Evolutionary conservation across 305 asterid genomes (phyloP), one percentile per base, ranked within the genome.

Genomic region (Fraxinus paxiana): DNA sequence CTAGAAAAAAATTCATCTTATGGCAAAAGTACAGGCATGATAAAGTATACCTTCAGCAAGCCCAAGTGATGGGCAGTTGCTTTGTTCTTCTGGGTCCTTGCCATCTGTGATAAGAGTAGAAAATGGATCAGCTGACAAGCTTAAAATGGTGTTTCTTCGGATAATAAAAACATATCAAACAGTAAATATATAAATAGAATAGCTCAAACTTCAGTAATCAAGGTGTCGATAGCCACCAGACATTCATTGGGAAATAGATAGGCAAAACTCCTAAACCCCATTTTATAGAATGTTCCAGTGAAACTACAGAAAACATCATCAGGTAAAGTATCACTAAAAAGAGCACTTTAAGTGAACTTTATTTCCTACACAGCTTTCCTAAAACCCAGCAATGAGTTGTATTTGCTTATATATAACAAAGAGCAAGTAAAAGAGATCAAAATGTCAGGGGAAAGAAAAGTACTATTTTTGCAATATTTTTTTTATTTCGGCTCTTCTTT

Each of bases 1-100:
- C 41, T 17, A 41, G 71, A 12, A 48, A 73, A 78, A 78, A 30
- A 12, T 72, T 72, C 74, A 70, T 76, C 51, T 51, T 5, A 15
- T 24, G 9, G 54, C 74, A 70, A 18, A 77, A 63, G 6, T 7
- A 70, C 43, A 65, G 74, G 54, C 71, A 35, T 24, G 67, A 72
- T 3, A 71, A 51, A 18, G 30, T 48, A 73, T 86, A 95, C 99
- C 98, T 95, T 95, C 75, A 95, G 90, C 90, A 91, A 84, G 67
- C 99, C 99, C 81, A 95, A 93, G 84, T 95, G 99, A 88, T 95
- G 97, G 48, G 99, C 97, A 2, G 99, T 95, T 3, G 99, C 99
- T 88, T 95, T 92, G 86, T 95, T 95, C 88, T 95, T 95, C 89
- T 95, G 98, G 51, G 99, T 95, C 86, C 86, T 93, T 43, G 97